Evolutionary conservation across 768 basidiomycete genomes (phyloP), one percentile per base, ranked within the genome.

Genomic region (Suillus subalutaceus): DNA sequence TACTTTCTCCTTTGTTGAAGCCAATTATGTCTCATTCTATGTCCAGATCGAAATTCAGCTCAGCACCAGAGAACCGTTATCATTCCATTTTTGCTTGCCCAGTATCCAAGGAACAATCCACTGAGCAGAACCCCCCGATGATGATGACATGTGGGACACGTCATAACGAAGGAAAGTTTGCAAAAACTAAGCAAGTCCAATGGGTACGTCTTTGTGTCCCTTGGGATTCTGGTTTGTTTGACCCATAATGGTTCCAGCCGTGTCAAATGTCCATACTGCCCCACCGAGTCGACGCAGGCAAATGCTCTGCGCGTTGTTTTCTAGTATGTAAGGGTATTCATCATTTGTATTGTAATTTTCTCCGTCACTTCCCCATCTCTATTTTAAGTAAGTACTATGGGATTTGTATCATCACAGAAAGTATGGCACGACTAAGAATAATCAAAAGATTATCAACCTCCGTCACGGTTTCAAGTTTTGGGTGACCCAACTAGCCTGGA

Each of bases 21-120:
- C 26, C 26, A 26, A 16, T 59, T 38, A 8, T 37, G 56, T 72
- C 48, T 70, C 41, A 55, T 46, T 50, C 62, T 55, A 66, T 8
- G 30, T 63, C 1, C 70, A 99, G 97, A 96, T 99, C 71, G 97
- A 98, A 80, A 93, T 99, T 68, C 93, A 93, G 1, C 75, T 99
- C 13, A n/a, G 87, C 92, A 1, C 83, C 93, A 2, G 89, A 92
- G 69, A 91, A 96, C 72, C 85, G 95, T 37, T 99, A 96, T 78
- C 97, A 99, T 77, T 97, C 96, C 1, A 91, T 99, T 65, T 99
- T 99, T 76, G 90, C 95, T 57, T 99, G 97, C 77, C 94, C 97
- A 0, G 97, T 99, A 26, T 97, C 95, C 10, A 99, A 98, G 79
- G 97, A 99, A 72, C 97, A 97, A 79, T 90, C 95, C 30, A 96